Evolutionary conservation across 176 grass and related monocot genomes (phyloP), one percentile per base, ranked within the genome.

Genomic region (Aegilops bicornis): DNA sequence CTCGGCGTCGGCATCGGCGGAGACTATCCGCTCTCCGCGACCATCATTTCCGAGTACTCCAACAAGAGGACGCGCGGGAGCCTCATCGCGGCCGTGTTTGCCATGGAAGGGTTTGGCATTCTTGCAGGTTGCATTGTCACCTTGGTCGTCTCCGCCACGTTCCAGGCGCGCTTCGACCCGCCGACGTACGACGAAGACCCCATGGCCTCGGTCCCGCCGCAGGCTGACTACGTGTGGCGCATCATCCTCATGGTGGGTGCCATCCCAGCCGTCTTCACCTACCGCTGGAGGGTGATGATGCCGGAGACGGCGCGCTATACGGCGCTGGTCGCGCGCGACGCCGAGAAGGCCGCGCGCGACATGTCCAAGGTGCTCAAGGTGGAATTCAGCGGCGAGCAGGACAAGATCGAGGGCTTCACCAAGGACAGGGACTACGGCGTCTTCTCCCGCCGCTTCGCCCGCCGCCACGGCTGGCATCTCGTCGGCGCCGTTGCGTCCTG

Each of bases 41-140:
- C 89, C 65, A 96, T 96, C 83, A 93, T 93, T 89, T 89, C 94
- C 3, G 94, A 96, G 84, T 96, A 93, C 85, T 68, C 94, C 2
- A 96, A 92, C 69, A 92, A 95, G 90, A 63, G 22, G 37, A 89
- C 90, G 6, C 83, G 73, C 20, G 88, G 76, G n/a, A 73, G 60
- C 16, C 73, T 90, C 83, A 45, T 77, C 2, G 70, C 71, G 2
- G 61, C 79, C 25, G 72, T 88, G 4, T 88, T 80, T 73, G 81
- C 82, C 63, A 82, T 88, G 86, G 79, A 82, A 10, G 86, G 86
- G 6, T 82, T 87, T n/a, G 86, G 86, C 2, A 64, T 87, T 16
- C 79, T 79, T 23, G 86, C 86, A 1, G 79, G 86, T 12, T 80
- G 80, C 71, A 75, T 74, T 6, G 84, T 90, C 62, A 86, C 84